Conservation (phyloP, 495 filamentous ascomycete species). For the Xylaria telfairii region DNA sequence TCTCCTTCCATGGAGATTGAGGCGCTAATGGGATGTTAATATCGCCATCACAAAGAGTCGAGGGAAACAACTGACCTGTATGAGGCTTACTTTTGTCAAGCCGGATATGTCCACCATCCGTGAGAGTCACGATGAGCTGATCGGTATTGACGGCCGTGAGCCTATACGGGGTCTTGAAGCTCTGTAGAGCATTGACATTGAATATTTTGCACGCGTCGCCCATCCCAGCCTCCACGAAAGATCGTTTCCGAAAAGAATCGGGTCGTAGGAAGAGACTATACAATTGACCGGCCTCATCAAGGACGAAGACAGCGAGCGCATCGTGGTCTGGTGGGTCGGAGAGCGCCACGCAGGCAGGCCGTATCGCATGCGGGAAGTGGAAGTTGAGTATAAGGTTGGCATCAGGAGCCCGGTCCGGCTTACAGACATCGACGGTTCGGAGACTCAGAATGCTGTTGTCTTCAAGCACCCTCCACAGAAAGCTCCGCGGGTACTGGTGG, state of each 20-base stretch:
- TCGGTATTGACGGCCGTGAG: conserved; percentile 73
- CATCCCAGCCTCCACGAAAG: conserved; percentile 71
- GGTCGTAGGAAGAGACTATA: conserved; percentile 80
- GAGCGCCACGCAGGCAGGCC: conserved; percentile 76
- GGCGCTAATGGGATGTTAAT: conserved; percentile 28
- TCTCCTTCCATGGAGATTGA: conserved; percentile 75
- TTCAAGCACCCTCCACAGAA: conserved; percentile 89
- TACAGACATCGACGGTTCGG: conserved; percentile 80
- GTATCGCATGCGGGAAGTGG: conserved; percentile 73
- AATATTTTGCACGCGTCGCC: conserved; percentile 78
- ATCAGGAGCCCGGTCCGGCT: conserved; percentile 64
- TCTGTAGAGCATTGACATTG: conserved; percentile 68
- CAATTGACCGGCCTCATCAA: conserved; percentile 79
- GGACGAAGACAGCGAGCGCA: conserved; percentile 75
- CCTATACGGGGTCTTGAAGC: conserved; percentile 80
- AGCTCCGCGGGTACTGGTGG: conserved; percentile 75
- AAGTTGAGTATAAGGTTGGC: conserved; percentile 80
- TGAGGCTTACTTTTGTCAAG: conserved; percentile 70
- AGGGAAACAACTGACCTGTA: conserved; percentile 60
- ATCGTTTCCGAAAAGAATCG: conserved; percentile 74
- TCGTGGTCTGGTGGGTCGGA: conserved; percentile 80
- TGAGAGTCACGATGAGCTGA: conserved; percentile 78
- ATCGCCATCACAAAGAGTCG: conserved; percentile 15
- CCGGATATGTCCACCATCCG: conserved; percentile 80
- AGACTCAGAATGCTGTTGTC: conserved; percentile 81